Percentiles rank a stretch among this genome's conserved stretches.
Evolutionary conservation across 768 basidiomycete genomes (phyloP).

Genomic region (Terana coerulea): DNA sequence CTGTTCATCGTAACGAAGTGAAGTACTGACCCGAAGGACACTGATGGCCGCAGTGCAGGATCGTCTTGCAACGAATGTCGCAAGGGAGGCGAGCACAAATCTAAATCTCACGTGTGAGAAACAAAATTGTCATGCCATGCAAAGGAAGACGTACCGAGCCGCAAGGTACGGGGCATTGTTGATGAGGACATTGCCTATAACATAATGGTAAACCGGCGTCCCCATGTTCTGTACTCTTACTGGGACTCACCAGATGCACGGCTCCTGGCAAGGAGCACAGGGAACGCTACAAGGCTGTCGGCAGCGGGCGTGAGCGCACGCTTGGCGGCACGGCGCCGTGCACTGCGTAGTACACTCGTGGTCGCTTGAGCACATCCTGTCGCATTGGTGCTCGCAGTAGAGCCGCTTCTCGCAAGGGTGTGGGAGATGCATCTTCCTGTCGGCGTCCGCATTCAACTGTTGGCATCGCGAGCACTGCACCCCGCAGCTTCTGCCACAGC

Average conservation of each 20-base stretch:
- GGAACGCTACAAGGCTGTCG: slow-evolving; percentile 42
- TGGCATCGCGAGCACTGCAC: slow-evolving; percentile 50
- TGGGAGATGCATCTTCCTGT: slow-evolving; percentile 32
- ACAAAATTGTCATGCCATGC: background rate
- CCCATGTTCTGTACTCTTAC: too few relatives aligned
- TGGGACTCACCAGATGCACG: slow-evolving; percentile 50
- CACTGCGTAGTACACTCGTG: slow-evolving; percentile 50
- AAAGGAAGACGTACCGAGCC: slow-evolving; percentile 50
- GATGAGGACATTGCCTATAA: slow-evolving; percentile 43
- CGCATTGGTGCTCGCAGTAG: slow-evolving; percentile 56
- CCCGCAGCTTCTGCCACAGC: slow-evolving; percentile 50
- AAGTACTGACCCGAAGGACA: slow-evolving; percentile 58
- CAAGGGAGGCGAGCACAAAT: slow-evolving; percentile 65
- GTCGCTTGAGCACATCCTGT: slow-evolving; percentile 40
- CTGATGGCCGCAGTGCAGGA: slow-evolving; percentile 53
- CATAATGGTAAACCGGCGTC: too few relatives aligned
- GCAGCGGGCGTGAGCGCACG: slow-evolving; percentile 52
- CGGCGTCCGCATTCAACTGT: slow-evolving; percentile 13
- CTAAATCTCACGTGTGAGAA: slow-evolving; percentile 27
- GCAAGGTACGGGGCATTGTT: slow-evolving; percentile 57
- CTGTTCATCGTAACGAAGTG: background rate
- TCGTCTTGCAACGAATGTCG: slow-evolving; percentile 45
- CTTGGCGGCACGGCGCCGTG: slow-evolving; percentile 44
- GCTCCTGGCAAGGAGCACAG: slow-evolving; percentile 60
- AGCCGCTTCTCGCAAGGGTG: slow-evolving; percentile 51